These are phyloP conservation scores for Linum lewisii DNA, from an alignment of 345 rosid genomes.

Conservation along the genomic window DNA sequence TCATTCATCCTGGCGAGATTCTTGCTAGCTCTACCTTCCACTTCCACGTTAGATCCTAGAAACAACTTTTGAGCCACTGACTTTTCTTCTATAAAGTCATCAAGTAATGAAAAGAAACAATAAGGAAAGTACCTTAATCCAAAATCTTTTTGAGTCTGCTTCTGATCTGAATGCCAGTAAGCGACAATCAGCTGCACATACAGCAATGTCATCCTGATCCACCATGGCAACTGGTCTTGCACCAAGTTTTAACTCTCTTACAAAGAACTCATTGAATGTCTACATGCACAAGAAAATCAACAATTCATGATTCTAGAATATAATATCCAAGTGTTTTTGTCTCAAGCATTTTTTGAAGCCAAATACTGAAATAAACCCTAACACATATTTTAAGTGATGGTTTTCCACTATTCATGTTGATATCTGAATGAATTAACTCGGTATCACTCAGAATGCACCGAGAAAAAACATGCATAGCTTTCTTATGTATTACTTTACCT, in stretches of 20 bases:
- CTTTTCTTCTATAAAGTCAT: not conserved
- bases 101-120: not conserved
- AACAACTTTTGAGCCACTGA: no score
- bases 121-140: slow-evolving; percentile 64
- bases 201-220: slow-evolving; percentile 51
- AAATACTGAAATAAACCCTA: not conserved
- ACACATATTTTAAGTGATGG: no score
- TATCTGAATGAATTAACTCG: no score
- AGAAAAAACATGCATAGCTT: no score
- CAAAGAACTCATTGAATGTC: slow-evolving; percentile 93
- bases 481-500: no score
- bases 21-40: no score
- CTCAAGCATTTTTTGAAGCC: not conserved
- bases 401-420: no score
- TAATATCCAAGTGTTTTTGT: slow-evolving; percentile 1
- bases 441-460: no score
- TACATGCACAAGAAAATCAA: slow-evolving; percentile 19
- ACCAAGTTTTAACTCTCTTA: slow-evolving; percentile 74
- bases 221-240: slow-evolving; percentile 55
- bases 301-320: not conserved
- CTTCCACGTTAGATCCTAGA: no score
- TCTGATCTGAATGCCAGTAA: slow-evolving; percentile 64
- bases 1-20: no score
- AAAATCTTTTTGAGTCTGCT: slow-evolving; percentile 61
- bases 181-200: slow-evolving; percentile 84